phyloP scores from a whole-genome alignment of 2,329 filamentous ascomycete species.

The Xylaria sp. region DNA sequence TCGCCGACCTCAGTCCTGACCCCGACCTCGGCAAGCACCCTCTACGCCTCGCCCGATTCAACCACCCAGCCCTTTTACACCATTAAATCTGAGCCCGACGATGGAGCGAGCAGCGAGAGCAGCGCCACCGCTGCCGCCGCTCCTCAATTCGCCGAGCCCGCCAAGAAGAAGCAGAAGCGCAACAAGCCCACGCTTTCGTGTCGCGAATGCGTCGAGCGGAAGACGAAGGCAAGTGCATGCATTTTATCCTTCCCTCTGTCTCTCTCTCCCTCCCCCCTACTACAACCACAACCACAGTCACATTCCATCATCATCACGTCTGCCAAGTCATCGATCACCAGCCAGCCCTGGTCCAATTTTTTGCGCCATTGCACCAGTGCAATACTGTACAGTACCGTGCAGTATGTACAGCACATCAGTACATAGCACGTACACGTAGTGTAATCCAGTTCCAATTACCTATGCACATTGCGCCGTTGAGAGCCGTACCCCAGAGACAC shows the following conservation, averaged over 20 bases:
- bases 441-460: too few relatives aligned
- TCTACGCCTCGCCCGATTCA: slow-evolving; percentile 36
- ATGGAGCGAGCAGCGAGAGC: slow-evolving; percentile 32
- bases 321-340: too few relatives aligned
- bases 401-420: too few relatives aligned
- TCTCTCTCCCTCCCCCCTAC: too few relatives aligned
- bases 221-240: slow-evolving; percentile 67
- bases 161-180: slow-evolving; percentile 75
- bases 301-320: not conserved
- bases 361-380: too few relatives aligned
- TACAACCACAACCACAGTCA: too few relatives aligned
- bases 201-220: slow-evolving; percentile 78
- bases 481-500: too few relatives aligned
- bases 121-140: slow-evolving; percentile 28
- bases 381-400: too few relatives aligned
- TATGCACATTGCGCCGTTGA: too few relatives aligned
- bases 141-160: slow-evolving; percentile 39
- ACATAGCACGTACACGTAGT: too few relatives aligned
- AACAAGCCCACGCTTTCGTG: slow-evolving; percentile 84
- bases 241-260: slow-evolving; percentile 9
- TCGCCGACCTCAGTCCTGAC: slow-evolving; percentile 33
- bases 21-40: slow-evolving; percentile 34
- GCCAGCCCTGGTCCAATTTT: too few relatives aligned
- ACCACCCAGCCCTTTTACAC: slow-evolving; percentile 28
- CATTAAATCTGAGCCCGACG: slow-evolving; percentile 36